Base-by-base conservation (phyloP, 495 filamentous ascomycete genomes). In the Aspergillus kassunensis region DNA sequence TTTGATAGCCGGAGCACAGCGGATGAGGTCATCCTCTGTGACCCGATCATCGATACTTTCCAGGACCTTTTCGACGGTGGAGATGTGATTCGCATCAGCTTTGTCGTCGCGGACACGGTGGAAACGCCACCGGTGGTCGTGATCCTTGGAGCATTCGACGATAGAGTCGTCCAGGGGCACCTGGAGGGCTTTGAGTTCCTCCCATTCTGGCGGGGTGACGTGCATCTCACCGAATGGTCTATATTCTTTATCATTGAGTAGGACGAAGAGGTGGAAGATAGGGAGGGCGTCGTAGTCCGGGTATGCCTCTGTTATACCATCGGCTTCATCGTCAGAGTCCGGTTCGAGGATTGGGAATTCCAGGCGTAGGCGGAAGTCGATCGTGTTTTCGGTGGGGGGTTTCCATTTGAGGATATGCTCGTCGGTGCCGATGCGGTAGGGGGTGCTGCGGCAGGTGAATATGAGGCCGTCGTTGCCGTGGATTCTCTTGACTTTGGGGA, bases 341-440 rank as follows among this genome's bases (percentile, higher is more conserved):
- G 89, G 87, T 45, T 90, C 80, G 30, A 88, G 71, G 0, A 75
- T 47, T 0, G 88, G 89, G 61, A 95, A 97, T 33, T 81, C 76
- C 20, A 98, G 78, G 29, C 76, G 74, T 60, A 96, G 78, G 37
- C 85, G 78, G 65, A 97, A 97, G 64, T 98, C 93, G 53, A 98
- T 79, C 1, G 89, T 91, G 68, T 98, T 98, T 60, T 98, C 93
- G 21, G 85, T 70, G 4, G 86, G 86, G 1, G 91, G 89, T 64
- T 98, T 98, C 93, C 93, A 98, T 69, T 98, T 98, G 19, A 98
- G 75, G 55, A 96, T 97, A 60, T 92, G 85, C 34, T 81, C 80
- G 66, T 98, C 93, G 6, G 93, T 97, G 56, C 93, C 93, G 48
- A 85, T 86, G 56, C 83, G 81, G 73, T 98, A 98, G 1, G 86